Evolutionary conservation across 2,329 filamentous ascomycete species (phyloP).

Genomic region (Cordyceps sp.): DNA sequence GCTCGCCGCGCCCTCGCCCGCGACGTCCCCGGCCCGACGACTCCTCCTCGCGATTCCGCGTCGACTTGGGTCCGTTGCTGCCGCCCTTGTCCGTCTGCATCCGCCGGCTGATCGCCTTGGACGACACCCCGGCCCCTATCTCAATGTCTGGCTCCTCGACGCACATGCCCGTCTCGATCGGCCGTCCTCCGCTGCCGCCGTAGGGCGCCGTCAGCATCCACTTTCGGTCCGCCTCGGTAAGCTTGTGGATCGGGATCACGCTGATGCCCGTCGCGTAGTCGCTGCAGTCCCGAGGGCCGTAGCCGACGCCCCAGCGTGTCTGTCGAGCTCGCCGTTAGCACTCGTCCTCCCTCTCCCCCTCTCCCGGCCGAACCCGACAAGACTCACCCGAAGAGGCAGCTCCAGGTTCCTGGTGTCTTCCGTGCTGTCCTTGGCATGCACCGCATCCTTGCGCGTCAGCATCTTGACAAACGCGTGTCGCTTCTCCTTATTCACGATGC

Average conservation of each 20-base stretch:
- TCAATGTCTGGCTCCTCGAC: conserved; percentile 98
- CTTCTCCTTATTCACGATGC: conserved; percentile 96
- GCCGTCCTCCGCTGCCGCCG: conserved; percentile 73
- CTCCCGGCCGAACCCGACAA: not conserved
- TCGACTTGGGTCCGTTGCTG: conserved; percentile 46
- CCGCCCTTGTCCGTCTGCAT: conserved; percentile 55
- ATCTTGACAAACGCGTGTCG: conserved; percentile 98
- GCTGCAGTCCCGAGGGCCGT: conserved; percentile 90
- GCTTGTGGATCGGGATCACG: conserved; percentile 76
- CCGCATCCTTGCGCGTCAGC: conserved; percentile 74
- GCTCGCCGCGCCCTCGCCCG: conserved; percentile 11
- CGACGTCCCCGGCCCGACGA: conserved; percentile 11
- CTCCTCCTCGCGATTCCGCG: conserved; percentile 25
- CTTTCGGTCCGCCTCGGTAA: conserved; percentile 92
- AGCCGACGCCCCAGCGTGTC: conserved; percentile 96
- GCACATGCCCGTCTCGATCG: conserved; percentile 68
- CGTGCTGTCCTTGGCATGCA: conserved; percentile 73
- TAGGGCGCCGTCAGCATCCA: conserved; percentile 93
- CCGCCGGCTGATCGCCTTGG: conserved; percentile 61
- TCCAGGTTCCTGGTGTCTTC: conserved; percentile 60
- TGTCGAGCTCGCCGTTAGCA: conserved; percentile 17
- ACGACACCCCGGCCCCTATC: conserved; percentile 92
- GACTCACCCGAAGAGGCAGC: conserved; percentile 53
- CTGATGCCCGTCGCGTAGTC: conserved; percentile 89
- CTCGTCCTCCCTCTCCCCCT: not conserved